Evolutionary conservation across 306 rosid species (phyloP).

Genomic region (Arachis hypogaea): DNA sequence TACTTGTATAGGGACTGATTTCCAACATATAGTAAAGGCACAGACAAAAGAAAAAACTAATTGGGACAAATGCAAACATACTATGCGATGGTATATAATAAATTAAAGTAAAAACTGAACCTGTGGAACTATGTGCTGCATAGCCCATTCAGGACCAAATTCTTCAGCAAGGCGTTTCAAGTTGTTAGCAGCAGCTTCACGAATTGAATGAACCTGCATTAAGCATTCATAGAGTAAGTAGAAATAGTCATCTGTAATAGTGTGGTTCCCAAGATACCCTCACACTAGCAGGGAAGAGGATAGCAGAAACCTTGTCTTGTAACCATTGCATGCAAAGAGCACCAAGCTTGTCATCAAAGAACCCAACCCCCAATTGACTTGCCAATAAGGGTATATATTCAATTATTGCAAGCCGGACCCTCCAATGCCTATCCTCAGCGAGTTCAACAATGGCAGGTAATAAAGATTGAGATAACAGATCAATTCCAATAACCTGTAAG

Average conservation of each 20-base stretch:
- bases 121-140: conserved; percentile 97
- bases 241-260: conserved; percentile 19
- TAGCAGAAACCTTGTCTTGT: conserved; percentile 83
- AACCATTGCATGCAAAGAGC: conserved; percentile 99
- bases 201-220: conserved; percentile 84
- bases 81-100: conserved; percentile 11
- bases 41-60: not conserved
- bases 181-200: conserved; percentile 98
- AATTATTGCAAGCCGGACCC: conserved; percentile 96
- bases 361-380: conserved; percentile 94
- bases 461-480: conserved; percentile 89
- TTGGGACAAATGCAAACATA: not conserved
- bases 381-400: conserved; percentile 96
- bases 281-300: conserved; percentile 18
- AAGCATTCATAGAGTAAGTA: conserved; percentile 26
- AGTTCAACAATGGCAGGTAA: conserved; percentile 99
- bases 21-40: conserved; percentile 7
- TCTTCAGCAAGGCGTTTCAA: conserved; percentile 99
- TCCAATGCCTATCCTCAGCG: conserved; percentile 99
- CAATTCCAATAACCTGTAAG: conserved; percentile 93
- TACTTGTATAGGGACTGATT: not conserved
- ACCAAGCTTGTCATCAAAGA: conserved; percentile 96
- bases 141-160: conserved; percentile 98
- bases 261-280: conserved; percentile 13
- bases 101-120: conserved; percentile 47